Conservation (phyloP, 2,329 filamentous ascomycete genomes). For the Aspergillus sp. region DNA sequence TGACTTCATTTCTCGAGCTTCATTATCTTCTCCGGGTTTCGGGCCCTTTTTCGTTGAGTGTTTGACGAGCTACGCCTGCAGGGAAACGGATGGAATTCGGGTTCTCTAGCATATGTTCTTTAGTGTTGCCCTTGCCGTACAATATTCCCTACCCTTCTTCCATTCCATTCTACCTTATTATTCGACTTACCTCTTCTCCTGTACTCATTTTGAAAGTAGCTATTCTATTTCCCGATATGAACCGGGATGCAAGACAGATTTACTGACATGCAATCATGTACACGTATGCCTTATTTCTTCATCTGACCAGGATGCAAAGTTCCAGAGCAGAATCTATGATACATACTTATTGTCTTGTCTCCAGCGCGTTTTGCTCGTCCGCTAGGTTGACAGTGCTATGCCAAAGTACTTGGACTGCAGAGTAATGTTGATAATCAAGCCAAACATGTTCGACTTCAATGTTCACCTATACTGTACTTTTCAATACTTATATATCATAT, state of each 20-base stretch:
- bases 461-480: too few species aligned
- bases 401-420: not conserved
- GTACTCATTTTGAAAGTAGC: slow-evolving; percentile 16
- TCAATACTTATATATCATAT: not conserved
- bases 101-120: slow-evolving; percentile 21
- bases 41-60: slow-evolving; percentile 19
- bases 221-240: not conserved
- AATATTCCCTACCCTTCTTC: slow-evolving; percentile 15
- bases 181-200: slow-evolving; percentile 6
- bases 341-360: not conserved
- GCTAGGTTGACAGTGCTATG: not conserved
- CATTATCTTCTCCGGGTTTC: slow-evolving; percentile 16
- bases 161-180: not conserved
- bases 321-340: not conserved
- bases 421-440: not conserved
- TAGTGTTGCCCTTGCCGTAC: slow-evolving; percentile 19
- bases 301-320: slow-evolving; percentile 1
- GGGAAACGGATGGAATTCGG: slow-evolving; percentile 18
- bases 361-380: not conserved
- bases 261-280: not conserved
- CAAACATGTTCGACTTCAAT: not conserved
- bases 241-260: slow-evolving; percentile 2
- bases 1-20: slow-evolving; percentile 4
- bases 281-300: not conserved
- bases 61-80: slow-evolving; percentile 24